A percentile compares a stretch with the other conserved stretches of the same genome.
phyloP scores from a whole-genome alignment of 768 basidiomycete genomes.

The Russula emetica region DNA sequence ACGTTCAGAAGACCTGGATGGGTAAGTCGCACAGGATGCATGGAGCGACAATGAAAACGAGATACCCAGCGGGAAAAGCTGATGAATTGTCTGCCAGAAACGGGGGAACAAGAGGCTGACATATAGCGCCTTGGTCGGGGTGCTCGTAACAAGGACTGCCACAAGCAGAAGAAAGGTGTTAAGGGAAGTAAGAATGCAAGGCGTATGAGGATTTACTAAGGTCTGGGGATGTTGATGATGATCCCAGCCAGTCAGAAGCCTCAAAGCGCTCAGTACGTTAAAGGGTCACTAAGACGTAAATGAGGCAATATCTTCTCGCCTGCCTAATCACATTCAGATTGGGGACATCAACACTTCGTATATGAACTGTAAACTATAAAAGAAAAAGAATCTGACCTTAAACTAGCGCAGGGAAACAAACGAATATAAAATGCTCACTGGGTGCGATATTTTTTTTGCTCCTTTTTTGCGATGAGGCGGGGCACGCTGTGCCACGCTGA shows the following conservation, averaged over 20 bases:
- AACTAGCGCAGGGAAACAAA: background rate
- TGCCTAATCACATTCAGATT: background rate
- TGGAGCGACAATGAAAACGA: background rate
- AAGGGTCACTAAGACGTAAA: constrained; percentile 24
- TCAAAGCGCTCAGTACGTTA: constrained; percentile 10
- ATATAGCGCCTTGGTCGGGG: constrained; percentile 6
- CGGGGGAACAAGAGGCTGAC: constrained; percentile 2
- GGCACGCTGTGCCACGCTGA: background rate
- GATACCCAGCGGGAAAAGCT: constrained; percentile 1
- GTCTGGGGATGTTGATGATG: background rate
- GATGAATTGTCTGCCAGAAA: background rate
- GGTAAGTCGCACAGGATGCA: background rate
- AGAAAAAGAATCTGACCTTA: background rate
- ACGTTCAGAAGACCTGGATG: background rate
- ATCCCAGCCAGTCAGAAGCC: background rate
- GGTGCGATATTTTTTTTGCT: background rate
- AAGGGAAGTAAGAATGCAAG: background rate
- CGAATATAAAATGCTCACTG: background rate
- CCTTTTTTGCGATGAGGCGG: too few species aligned
- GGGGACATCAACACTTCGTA: background rate
- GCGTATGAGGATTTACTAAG: background rate
- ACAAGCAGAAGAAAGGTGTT: background rate
- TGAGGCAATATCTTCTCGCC: background rate
- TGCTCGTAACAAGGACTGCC: background rate
- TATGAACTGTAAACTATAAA: background rate